Conservation (phyloP, 2,329 filamentous ascomycete genomes). For the Cercospora beticola region DNA sequence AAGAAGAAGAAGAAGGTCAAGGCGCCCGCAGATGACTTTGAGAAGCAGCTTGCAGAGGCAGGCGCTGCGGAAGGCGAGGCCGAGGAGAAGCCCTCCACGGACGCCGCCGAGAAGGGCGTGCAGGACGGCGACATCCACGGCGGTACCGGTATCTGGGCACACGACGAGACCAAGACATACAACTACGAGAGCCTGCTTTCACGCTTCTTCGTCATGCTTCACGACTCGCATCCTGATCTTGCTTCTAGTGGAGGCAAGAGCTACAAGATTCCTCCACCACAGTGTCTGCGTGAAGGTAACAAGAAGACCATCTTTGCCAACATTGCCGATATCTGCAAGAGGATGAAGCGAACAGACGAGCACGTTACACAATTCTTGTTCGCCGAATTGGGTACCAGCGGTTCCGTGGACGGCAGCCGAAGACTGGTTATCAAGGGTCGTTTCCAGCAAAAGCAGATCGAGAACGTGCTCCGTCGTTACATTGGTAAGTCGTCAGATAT, state of each 20-base stretch:
- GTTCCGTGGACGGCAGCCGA: slow-evolving; percentile 88
- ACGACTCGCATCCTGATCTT: slow-evolving; percentile 95
- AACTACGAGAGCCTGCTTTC: slow-evolving; percentile 80
- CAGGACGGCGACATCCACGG: slow-evolving; percentile 74
- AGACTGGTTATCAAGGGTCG: slow-evolving; percentile 98
- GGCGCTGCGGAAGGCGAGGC: slow-evolving; percentile 56
- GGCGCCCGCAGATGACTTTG: slow-evolving; percentile 63
- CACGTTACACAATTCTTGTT: slow-evolving; percentile 91
- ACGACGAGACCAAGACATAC: slow-evolving; percentile 75
- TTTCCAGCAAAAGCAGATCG: slow-evolving; percentile 99
- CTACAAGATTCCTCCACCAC: slow-evolving; percentile 98
- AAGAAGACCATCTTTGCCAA: slow-evolving; percentile 99
- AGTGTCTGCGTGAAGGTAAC: slow-evolving; percentile 99
- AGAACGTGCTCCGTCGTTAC: slow-evolving; percentile 93
- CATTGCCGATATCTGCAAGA: slow-evolving; percentile 97
- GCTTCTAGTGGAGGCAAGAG: slow-evolving; percentile 73
- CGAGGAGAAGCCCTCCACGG: slow-evolving; percentile 54
- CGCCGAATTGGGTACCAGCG: slow-evolving; percentile 95
- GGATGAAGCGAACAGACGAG: slow-evolving; percentile 98
- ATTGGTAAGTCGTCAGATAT: slow-evolving; percentile 65
- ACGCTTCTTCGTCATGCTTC: slow-evolving; percentile 91
- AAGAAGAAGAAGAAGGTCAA: slow-evolving; percentile 76
- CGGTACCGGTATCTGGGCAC: slow-evolving; percentile 87
- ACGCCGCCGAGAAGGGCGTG: slow-evolving; percentile 38
- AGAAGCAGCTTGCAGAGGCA: slow-evolving; percentile 64